Evolutionary conservation across 106 monocot genomes (phyloP).

Genomic region (Dioscorea dumetorum): DNA sequence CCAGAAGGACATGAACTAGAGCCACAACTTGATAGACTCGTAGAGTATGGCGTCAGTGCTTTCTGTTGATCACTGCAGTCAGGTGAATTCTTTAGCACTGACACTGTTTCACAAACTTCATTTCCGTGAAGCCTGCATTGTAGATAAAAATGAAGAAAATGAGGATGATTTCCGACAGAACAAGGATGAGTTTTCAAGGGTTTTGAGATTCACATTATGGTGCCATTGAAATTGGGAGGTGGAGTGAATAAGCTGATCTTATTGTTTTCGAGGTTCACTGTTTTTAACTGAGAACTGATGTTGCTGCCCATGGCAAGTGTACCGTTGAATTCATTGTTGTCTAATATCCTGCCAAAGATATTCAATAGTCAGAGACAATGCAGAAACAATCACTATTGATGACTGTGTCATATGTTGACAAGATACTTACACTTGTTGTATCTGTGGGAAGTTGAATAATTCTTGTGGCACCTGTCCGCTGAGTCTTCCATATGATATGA

Average conservation of each 20-base stretch:
- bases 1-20: slow-evolving; percentile 17
- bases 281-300: slow-evolving; percentile 28
- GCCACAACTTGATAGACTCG: slow-evolving; percentile 38
- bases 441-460: slow-evolving; percentile 38
- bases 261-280: slow-evolving; percentile 45
- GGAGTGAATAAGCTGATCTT: slow-evolving; percentile 13
- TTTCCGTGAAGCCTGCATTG: slow-evolving; percentile 51
- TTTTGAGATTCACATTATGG: slow-evolving; percentile 15
- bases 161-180: neutral
- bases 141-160: neutral
- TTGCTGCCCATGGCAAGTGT: slow-evolving; percentile 33
- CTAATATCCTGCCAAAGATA: slow-evolving; percentile 27
- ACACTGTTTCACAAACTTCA: neutral
- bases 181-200: too few species aligned
- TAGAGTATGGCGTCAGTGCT: slow-evolving; percentile 32
- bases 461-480: slow-evolving; percentile 32
- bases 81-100: neutral
- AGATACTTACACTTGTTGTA: slow-evolving; percentile 50
- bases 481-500: slow-evolving; percentile 37
- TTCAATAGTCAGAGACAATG: neutral
- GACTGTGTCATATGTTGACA: neutral
- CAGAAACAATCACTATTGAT: neutral
- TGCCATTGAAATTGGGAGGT: slow-evolving; percentile 21
- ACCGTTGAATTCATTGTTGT: slow-evolving; percentile 42
- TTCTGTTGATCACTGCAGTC: slow-evolving; percentile 32